Percentiles rank a stretch among this genome's conserved stretches.
These are phyloP conservation scores for Isatis lusitanica DNA, from an alignment of 441 rosid genomes.

Conservation along the genomic window DNA sequence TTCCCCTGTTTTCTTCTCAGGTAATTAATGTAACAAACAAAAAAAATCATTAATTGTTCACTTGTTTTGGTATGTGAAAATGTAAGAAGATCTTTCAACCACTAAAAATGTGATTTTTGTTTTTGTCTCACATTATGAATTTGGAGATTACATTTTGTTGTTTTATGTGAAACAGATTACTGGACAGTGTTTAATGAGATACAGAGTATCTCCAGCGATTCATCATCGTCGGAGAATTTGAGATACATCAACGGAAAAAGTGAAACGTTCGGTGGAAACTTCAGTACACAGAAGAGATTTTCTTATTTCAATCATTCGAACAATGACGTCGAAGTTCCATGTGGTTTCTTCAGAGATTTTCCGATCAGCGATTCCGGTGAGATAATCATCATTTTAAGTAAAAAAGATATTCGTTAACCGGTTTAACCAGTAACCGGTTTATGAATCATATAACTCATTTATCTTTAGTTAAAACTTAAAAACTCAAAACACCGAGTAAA, in stretches of 20 bases:
- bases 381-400: not conserved
- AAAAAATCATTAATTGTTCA: not conserved
- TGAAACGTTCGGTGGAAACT: constrained; percentile 67
- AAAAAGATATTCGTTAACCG: not conserved
- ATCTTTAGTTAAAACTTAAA: not conserved
- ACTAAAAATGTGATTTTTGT: no score
- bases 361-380: constrained; percentile 66
- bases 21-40: constrained; percentile 31
- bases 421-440: not conserved
- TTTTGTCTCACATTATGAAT: no score
- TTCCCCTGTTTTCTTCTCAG: constrained; percentile 67
- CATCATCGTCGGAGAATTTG: constrained; percentile 41
- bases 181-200: constrained; percentile 59
- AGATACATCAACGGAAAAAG: constrained; percentile 53
- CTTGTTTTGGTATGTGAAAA: no score
- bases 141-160: not conserved
- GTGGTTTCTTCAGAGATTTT: constrained; percentile 74
- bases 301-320: constrained; percentile 56
- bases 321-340: constrained; percentile 54
- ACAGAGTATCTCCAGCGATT: constrained; percentile 42
- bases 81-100: no score
- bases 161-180: constrained; percentile 52
- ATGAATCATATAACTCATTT: not conserved
- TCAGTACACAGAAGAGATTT: constrained; percentile 50
- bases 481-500: constrained; percentile 10